Base-by-base conservation (phyloP, 179 eudicot species). In the Beta lomatogona region DNA sequence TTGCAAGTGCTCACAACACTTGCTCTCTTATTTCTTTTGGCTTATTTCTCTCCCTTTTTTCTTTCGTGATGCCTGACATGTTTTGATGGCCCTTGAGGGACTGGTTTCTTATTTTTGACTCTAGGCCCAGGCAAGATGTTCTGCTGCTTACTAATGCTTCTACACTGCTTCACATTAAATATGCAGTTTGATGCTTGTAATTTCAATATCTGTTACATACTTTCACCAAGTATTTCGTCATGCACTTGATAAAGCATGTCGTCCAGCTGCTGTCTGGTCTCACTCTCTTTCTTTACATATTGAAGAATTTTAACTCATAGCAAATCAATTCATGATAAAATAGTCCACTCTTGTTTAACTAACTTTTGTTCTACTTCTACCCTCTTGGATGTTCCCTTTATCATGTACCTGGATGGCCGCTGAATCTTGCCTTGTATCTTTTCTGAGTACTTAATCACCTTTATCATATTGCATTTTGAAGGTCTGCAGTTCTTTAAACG, bases 401-500 rank as follows among this genome's bases (percentile, higher is more conserved):
- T n/a, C 54, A 21, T 69, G 41, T 67, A 41, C 46, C n/a, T 57
- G 57, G 72, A 21, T 45, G 66, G 9, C 22, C 41, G 41, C 41
- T 48, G 75, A 46, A 8, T 54, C n/a, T 71, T 46, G 5, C 10
- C 59, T 54, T 69, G 31, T 79, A 12, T 0, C 48, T 69, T 50
- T 41, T 41, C 52, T 59, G 25, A 69, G 21, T 50, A 28, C 53
- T 57, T 59, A 57, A 54, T 54, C 53, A 19, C 64, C n/a, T 50
- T 21, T 73, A 63, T 18, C 15, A 31, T 78, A 78, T 67, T 85
- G 67, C 50, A 74, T 75, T 86, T 83, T 82, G 80, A 83, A 95
- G 99, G 95, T 95, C n/a, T 71, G 78, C 82, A 85, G 88, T 53
- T 83, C 83, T 54, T 77, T 86, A 65, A 82, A 70, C 12, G 88